These are phyloP conservation scores for Agaricus blazei DNA, from an alignment of 768 basidiomycete genomes.

Conservation along the genomic window DNA sequence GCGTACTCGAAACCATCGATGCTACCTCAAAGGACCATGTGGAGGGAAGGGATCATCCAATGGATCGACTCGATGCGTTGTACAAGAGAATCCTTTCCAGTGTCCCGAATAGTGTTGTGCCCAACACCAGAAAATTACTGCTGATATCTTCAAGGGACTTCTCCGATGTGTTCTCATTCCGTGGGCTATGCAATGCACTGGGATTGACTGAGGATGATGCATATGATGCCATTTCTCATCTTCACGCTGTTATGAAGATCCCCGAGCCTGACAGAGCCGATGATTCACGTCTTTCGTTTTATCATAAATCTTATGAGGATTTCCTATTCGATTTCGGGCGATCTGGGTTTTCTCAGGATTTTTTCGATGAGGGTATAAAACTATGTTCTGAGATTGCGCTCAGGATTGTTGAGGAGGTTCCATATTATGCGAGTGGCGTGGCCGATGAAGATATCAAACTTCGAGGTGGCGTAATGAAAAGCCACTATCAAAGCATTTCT, in stretches of 20 bases:
- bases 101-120: background rate
- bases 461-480: too few species aligned
- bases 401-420: too few species aligned
- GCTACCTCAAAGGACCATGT: too few species aligned
- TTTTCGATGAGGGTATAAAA: background rate
- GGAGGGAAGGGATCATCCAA: background rate
- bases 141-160: background rate
- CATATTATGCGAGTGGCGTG: too few species aligned
- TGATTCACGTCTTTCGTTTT: background rate
- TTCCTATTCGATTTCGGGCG: background rate
- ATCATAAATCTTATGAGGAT: background rate
- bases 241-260: background rate
- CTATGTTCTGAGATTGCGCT: too few species aligned
- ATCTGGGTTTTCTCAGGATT: background rate
- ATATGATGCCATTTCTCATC: background rate
- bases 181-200: background rate
- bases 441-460: too few species aligned
- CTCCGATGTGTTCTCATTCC: too few species aligned
- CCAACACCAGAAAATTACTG: background rate
- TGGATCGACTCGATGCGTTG: background rate
- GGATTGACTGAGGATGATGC: background rate
- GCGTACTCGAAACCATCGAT: background rate
- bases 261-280: background rate
- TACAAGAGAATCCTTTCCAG: background rate
- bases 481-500: too few species aligned